Evolutionary conservation across 345 rosid species (phyloP).

Genomic region (Boechera stricta): DNA sequence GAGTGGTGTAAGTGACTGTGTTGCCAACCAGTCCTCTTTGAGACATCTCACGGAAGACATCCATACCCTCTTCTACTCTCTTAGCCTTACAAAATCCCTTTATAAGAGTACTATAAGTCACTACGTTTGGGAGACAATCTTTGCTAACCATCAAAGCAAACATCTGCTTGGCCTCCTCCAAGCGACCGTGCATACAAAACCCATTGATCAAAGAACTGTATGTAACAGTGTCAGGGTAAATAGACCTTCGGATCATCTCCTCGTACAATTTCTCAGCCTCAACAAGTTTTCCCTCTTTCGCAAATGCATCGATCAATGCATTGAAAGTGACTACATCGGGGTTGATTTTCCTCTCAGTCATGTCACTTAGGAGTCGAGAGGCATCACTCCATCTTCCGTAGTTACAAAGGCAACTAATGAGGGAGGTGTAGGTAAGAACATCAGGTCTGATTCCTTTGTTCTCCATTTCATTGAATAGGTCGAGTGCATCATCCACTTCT

Average conservation of each 20-base stretch:
- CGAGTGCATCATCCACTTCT: neutral
- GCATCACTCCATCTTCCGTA: neutral
- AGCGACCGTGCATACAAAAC: neutral
- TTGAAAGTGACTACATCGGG: neutral
- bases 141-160: neutral
- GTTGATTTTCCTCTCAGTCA: neutral
- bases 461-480: neutral
- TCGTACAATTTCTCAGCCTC: neutral
- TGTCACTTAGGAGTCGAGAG: neutral
- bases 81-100: neutral
- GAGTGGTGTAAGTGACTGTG: neutral
- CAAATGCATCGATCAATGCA: neutral
- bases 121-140: neutral
- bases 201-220: neutral
- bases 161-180: neutral
- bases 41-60: neutral
- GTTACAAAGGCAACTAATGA: neutral
- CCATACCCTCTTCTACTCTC: neutral
- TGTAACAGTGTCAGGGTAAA: neutral
- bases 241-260: neutral
- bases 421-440: neutral
- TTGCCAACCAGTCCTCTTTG: neutral
- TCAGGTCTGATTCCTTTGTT: neutral
- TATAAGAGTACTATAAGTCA: neutral
- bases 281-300: too few species aligned